Percentiles rank a stretch among this genome's conserved stretches.
Evolutionary conservation across 2,329 filamentous ascomycete genomes (phyloP).

Genomic region (Arthrocladium fulminans): DNA sequence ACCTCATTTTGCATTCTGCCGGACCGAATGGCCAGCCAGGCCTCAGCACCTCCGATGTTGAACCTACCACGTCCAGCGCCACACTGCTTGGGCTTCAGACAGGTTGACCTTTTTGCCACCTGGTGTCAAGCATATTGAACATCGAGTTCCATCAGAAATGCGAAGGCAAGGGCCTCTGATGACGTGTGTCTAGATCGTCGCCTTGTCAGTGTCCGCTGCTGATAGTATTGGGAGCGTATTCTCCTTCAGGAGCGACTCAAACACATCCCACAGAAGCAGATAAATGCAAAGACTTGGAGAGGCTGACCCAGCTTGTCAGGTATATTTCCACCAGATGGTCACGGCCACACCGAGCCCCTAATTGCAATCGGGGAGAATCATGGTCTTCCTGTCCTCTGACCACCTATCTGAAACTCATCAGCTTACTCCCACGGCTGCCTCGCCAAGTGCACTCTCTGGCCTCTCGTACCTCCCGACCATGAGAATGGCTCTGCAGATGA

Average conservation of each 20-base stretch:
- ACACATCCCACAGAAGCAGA: conserved; percentile 88
- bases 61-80: neutral
- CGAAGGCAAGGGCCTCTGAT: neutral
- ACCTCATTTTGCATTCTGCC: no score
- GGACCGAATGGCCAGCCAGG: no score
- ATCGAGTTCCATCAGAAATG: neutral
- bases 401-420: conserved; percentile 24
- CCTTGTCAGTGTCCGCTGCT: neutral
- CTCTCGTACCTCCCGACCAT: conserved; percentile 17
- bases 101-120: neutral
- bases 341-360: conserved; percentile 71
- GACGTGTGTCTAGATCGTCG: neutral
- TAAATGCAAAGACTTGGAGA: conserved; percentile 77
- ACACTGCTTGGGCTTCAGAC: neutral
- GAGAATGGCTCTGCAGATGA: conserved; percentile 1
- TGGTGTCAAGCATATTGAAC: neutral
- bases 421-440: conserved; percentile 26
- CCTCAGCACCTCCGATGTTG: no score
- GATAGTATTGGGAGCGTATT: conserved; percentile 58
- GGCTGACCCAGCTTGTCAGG: conserved; percentile 75
- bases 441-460: conserved; percentile 42
- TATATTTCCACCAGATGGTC: conserved; percentile 79
- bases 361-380: conserved; percentile 58
- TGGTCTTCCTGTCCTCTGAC: conserved; percentile 35
- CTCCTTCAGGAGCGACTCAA: conserved; percentile 74